These are phyloP conservation scores for Agroathelia rolfsii DNA, from an alignment of 1,284 basidiomycete genomes.

Conservation along the genomic window DNA sequence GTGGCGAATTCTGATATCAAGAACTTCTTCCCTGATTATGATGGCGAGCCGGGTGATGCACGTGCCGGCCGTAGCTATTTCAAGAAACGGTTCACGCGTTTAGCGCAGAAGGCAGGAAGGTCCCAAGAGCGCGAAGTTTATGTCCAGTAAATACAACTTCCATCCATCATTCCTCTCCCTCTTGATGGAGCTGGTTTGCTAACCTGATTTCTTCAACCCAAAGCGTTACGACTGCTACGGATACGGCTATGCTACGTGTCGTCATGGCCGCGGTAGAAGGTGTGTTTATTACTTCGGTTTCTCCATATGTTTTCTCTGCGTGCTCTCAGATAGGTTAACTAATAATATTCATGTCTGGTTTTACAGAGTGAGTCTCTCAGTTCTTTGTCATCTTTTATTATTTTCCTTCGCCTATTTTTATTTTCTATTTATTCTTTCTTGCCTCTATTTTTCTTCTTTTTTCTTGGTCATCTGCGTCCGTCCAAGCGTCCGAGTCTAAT, in stretches of 20 bases:
- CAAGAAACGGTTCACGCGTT: constrained; percentile 71
- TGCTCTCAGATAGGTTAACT: constrained; percentile 10
- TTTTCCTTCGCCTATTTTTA: constrained; percentile 8
- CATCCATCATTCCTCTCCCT: constrained; percentile 1
- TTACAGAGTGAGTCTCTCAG: constrained; percentile 60
- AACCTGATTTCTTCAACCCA: constrained; percentile 5
- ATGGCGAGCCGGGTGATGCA: constrained; percentile 61
- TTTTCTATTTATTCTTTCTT: constrained; percentile 16
- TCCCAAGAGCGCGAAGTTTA: constrained; percentile 88
- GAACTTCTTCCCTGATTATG: constrained; percentile 78
- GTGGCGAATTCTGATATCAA: constrained; percentile 75
- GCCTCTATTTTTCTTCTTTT: constrained; percentile 15
- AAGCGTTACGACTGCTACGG: constrained; percentile 88
- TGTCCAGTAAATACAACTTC: constrained; percentile 57
- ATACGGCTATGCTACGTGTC: constrained; percentile 83
- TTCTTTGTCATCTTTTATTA: constrained; percentile 17
- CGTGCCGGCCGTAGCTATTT: constrained; percentile 83
- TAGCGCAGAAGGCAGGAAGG: constrained; percentile 74
- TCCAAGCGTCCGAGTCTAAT: too few relatives aligned
- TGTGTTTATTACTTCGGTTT: constrained; percentile 26
- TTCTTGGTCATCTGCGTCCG: too few relatives aligned
- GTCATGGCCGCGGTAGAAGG: constrained; percentile 94
- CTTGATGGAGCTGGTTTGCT: constrained; percentile 3
- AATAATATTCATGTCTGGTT: too few relatives aligned
- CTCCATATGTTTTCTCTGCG: constrained; percentile 7